Conservation (phyloP, 805 yeast species). For the Sugiyamaella floridensis region DNA sequence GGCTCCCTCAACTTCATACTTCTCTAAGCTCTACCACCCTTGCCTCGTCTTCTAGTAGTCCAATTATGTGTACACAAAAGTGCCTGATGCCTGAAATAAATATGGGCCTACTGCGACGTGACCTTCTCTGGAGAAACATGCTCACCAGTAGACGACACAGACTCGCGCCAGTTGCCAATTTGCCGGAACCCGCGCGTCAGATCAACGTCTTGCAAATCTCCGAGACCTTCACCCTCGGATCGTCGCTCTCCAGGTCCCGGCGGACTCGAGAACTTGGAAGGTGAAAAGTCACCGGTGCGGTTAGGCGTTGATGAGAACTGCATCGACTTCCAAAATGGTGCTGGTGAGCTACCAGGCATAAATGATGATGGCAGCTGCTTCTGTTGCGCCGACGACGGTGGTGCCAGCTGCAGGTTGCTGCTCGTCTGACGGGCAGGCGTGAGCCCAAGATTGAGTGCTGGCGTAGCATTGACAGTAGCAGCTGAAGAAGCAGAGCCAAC, state of each 20-base stretch:
- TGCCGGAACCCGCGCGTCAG: conserved; percentile 39
- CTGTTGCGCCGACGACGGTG: conserved; percentile 31
- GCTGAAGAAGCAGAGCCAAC: background rate
- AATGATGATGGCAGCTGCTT: conserved; percentile 36
- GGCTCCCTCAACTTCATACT: too few species aligned
- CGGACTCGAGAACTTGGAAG: conserved; percentile 27
- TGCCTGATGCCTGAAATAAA: background rate
- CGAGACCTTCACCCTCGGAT: conserved; percentile 24
- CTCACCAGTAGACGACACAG: conserved; percentile 12
- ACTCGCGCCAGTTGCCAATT: conserved; percentile 25
- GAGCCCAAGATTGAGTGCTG: conserved; percentile 6
- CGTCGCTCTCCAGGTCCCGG: conserved; percentile 13
- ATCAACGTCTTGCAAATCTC: conserved; percentile 43
- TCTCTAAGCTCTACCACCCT: too few species aligned
- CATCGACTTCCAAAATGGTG: conserved; percentile 80
- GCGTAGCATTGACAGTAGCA: background rate
- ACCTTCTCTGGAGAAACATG: conserved; percentile 11
- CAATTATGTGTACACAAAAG: background rate
- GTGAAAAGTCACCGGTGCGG: conserved; percentile 22
- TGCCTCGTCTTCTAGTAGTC: too few species aligned
- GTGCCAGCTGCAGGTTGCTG: conserved; percentile 30
- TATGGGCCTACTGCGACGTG: background rate
- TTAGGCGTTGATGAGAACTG: conserved; percentile 44
- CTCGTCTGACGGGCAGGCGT: conserved; percentile 23
- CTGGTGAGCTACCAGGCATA: conserved; percentile 67